These are phyloP conservation scores for Verbena officinalis DNA, from an alignment of 257 asterid species.

Conservation along the genomic window DNA sequence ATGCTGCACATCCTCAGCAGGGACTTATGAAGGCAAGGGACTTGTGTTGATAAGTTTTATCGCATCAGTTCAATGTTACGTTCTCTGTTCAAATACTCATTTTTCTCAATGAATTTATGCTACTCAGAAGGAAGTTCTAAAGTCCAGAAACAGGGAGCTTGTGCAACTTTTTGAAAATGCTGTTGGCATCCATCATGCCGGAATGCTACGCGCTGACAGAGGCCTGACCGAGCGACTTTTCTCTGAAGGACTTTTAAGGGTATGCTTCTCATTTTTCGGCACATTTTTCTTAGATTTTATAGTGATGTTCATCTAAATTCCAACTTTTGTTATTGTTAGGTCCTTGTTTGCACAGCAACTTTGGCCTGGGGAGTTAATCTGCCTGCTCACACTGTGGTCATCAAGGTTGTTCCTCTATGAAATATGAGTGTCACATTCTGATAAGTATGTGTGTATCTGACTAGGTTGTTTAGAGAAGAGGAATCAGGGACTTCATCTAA, in stretches of 20 bases:
- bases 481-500: slow-evolving; percentile 3
- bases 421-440: slow-evolving; percentile 24
- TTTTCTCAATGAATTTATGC: slow-evolving; percentile 30
- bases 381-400: slow-evolving; percentile 99
- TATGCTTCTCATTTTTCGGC: slow-evolving; percentile 27
- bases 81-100: slow-evolving; percentile 30
- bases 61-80: slow-evolving; percentile 20
- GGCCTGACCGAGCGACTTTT: slow-evolving; percentile 93
- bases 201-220: slow-evolving; percentile 96
- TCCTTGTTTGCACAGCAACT: slow-evolving; percentile 98
- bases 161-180: slow-evolving; percentile 85
- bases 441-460: slow-evolving; percentile 18
- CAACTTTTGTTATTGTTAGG: slow-evolving; percentile 48
- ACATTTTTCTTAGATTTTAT: slow-evolving; percentile 15
- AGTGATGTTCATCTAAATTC: slow-evolving; percentile 28
- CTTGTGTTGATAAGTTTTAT: slow-evolving; percentile 26
- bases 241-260: slow-evolving; percentile 94
- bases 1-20: slow-evolving; percentile 83
- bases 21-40: slow-evolving; percentile 74
- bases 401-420: slow-evolving; percentile 73
- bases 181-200: slow-evolving; percentile 98
- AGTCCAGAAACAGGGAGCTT: slow-evolving; percentile 92
- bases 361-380: slow-evolving; percentile 99
- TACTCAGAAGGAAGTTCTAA: slow-evolving; percentile 83
- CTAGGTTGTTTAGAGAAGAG: slow-evolving; percentile 11